Conservation (phyloP, 2,329 filamentous ascomycete genomes). For the Venturiaceae sp. region DNA sequence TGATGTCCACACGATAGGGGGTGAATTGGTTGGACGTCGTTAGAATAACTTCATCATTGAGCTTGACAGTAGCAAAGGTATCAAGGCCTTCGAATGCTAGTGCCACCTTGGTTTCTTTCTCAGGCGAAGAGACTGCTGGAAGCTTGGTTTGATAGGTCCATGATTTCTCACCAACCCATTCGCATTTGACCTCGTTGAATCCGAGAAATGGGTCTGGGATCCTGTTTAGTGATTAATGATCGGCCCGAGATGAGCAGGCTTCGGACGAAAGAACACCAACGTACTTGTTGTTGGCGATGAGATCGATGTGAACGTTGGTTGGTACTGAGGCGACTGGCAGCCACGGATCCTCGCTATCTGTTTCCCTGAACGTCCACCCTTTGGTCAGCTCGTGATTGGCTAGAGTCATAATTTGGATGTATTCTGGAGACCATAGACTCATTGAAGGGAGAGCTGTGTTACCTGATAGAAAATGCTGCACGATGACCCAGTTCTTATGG, state of each 20-base stretch:
- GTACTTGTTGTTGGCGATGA: slow-evolving; percentile 36
- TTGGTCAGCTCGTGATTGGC: slow-evolving; percentile 20
- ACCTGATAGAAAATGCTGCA: background rate
- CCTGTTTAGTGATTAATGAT: slow-evolving; percentile 17
- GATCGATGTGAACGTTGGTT: slow-evolving; percentile 38
- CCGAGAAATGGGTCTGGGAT: slow-evolving; percentile 41
- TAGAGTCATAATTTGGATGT: background rate
- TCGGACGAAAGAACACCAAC: slow-evolving; percentile 11
- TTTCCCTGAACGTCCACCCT: slow-evolving; percentile 37
- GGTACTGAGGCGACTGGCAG: slow-evolving; percentile 33
- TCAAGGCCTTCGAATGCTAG: slow-evolving; percentile 56
- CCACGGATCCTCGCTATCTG: slow-evolving; percentile 31
- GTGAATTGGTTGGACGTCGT: slow-evolving; percentile 55
- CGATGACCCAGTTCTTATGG: background rate
- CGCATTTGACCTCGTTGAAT: slow-evolving; percentile 38
- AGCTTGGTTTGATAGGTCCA: slow-evolving; percentile 38
- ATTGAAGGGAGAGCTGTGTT: background rate
- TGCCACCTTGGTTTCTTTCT: slow-evolving; percentile 27
- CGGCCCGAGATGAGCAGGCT: background rate
- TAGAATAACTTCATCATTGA: slow-evolving; percentile 46
- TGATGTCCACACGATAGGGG: slow-evolving; percentile 46
- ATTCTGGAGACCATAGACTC: background rate
- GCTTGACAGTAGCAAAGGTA: slow-evolving; percentile 48
- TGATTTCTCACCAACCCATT: slow-evolving; percentile 39
- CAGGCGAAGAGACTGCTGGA: slow-evolving; percentile 19